A percentile compares a stretch with the other conserved stretches of the same genome.
phyloP scores from a whole-genome alignment of 371 early-diverging fungal species.

The Mortierella sp. region DNA sequence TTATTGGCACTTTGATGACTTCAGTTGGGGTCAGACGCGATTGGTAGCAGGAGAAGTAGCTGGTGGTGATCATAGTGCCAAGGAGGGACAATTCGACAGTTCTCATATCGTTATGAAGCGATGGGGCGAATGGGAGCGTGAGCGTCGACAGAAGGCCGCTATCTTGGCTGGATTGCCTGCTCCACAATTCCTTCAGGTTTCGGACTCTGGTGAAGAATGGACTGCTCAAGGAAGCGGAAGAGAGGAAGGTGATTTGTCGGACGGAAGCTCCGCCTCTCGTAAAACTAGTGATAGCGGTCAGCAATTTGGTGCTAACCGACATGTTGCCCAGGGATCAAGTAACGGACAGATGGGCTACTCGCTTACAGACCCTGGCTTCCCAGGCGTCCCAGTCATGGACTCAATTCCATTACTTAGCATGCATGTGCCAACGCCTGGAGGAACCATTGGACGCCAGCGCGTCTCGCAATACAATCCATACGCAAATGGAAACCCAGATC shows the following conservation, averaged over 20 bases:
- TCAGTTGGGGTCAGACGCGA: slow-evolving; percentile 99
- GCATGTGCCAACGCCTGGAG: slow-evolving; percentile 50
- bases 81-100: slow-evolving; percentile 76
- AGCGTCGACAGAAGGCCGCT: slow-evolving; percentile 51
- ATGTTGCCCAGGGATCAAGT: slow-evolving; percentile 10
- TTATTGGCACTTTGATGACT: slow-evolving; percentile 99
- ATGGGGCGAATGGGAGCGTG: slow-evolving; percentile 77
- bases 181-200: slow-evolving; percentile 53
- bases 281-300: slow-evolving; percentile 45
- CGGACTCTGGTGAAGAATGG: slow-evolving; percentile 55
- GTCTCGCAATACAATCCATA: slow-evolving; percentile 37
- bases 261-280: slow-evolving; percentile 47
- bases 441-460: slow-evolving; percentile 52
- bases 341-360: slow-evolving; percentile 43
- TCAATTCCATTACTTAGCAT: slow-evolving; percentile 51
- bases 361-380: slow-evolving; percentile 40
- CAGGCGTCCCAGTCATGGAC: too few relatives aligned
- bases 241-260: slow-evolving; percentile 51
- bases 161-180: slow-evolving; percentile 49
- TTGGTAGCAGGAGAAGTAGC: slow-evolving; percentile 79
- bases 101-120: slow-evolving; percentile 75
- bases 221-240: slow-evolving; percentile 37
- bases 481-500: slow-evolving; percentile 19
- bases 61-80: slow-evolving; percentile 67
- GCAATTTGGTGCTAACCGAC: slow-evolving; percentile 44